These are phyloP conservation scores for Pythium scleroteichum DNA, from an alignment of 352 stramenopile genomes.

Conservation along the genomic window DNA sequence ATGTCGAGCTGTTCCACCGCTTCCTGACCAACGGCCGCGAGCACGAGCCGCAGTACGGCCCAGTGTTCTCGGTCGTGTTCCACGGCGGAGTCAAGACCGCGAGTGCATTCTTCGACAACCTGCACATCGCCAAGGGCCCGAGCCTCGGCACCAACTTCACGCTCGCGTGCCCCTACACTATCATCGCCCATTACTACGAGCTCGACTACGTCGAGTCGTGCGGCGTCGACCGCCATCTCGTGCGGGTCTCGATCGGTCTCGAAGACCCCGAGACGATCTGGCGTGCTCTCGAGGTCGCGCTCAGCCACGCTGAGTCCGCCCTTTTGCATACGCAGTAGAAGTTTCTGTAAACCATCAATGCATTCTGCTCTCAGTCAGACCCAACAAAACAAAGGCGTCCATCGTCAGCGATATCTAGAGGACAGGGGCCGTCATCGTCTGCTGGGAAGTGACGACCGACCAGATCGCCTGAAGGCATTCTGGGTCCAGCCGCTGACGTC, in stretches of 20 bases:
- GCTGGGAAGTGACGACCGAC: too few species aligned
- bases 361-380: too few species aligned
- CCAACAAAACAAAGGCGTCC: too few species aligned
- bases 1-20: constrained; percentile 60
- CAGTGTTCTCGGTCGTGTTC: constrained; percentile 88
- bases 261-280: constrained; percentile 84
- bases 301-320: constrained; percentile 31
- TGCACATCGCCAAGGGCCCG: constrained; percentile 84
- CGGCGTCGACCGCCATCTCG: constrained; percentile 88
- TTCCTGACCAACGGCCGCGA: constrained; percentile 38
- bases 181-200: constrained; percentile 93
- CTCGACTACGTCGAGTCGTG: constrained; percentile 91
- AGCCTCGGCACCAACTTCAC: constrained; percentile 95
- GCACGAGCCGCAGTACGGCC: constrained; percentile 62
- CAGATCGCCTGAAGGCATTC: too few species aligned
- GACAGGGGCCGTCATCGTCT: too few species aligned
- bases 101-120: constrained; percentile 87
- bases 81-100: constrained; percentile 62
- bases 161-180: constrained; percentile 90
- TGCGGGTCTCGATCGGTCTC: constrained; percentile 91
- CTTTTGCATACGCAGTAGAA: constrained; percentile 17
- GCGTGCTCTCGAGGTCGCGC: constrained; percentile 51
- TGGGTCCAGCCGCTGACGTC: too few species aligned
- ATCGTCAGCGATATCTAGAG: too few species aligned
- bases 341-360: neutral